phyloP scores from a whole-genome alignment of 495 filamentous ascomycete genomes.

The Annulohypoxylon nitens region DNA sequence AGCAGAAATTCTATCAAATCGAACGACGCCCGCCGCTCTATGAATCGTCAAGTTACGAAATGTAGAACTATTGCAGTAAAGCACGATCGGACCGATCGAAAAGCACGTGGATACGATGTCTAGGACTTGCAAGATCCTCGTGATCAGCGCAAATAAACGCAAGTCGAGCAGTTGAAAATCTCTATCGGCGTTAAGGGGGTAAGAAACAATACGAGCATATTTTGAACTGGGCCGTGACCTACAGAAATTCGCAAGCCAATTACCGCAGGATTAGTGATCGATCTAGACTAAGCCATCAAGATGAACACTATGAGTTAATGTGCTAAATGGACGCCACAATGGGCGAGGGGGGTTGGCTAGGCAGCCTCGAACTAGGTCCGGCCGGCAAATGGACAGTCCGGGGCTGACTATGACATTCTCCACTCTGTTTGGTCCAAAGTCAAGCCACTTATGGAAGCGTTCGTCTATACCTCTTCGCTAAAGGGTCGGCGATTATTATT shows the following conservation, averaged over 20 bases:
- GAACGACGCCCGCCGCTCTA: neutral
- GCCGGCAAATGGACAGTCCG: constrained; percentile 12
- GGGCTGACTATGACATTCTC: constrained; percentile 2
- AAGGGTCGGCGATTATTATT: constrained; percentile 6
- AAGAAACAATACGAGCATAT: constrained; percentile 1
- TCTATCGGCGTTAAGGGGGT: neutral
- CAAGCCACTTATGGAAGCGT: constrained; percentile 26
- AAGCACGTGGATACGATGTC: constrained; percentile 23
- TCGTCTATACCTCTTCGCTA: neutral
- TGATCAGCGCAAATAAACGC: constrained; percentile 9
- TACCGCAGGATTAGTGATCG: neutral
- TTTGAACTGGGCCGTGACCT: constrained; percentile 3
- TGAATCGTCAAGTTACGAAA: constrained; percentile 9
- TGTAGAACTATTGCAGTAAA: neutral
- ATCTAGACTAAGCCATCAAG: constrained; percentile 5
- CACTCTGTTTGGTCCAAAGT: constrained; percentile 11
- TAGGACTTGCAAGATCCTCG: constrained; percentile 13
- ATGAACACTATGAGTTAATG: neutral
- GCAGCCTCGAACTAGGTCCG: constrained; percentile 5
- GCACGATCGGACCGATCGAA: constrained; percentile 6
- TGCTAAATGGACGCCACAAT: neutral
- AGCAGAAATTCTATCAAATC: neutral
- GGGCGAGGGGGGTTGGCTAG: neutral
- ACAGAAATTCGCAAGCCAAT: constrained; percentile 4
- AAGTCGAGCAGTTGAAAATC: neutral